A percentile compares a stretch with the other conserved stretches of the same genome.
These are phyloP conservation scores for Aureobasidium subglaciale DNA, from an alignment of 2,329 filamentous ascomycete species.

Conservation along the genomic window DNA sequence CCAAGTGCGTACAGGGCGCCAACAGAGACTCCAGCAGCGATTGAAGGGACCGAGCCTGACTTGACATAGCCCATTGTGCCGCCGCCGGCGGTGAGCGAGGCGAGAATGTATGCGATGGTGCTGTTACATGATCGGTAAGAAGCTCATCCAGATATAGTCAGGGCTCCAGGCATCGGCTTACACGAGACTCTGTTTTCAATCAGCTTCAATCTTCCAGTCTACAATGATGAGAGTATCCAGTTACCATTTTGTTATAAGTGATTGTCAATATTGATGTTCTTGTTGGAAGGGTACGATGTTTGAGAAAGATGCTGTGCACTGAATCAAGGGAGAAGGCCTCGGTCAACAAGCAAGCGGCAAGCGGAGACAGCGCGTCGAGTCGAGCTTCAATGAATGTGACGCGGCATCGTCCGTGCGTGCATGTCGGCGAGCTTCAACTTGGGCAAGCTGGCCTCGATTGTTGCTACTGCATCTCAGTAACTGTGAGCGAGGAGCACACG, in stretches of 20 bases:
- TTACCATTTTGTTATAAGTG: not conserved
- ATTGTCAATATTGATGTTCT: not conserved
- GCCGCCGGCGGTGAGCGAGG: slow-evolving; percentile 74
- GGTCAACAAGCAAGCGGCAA: no score
- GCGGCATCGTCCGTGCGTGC: not conserved
- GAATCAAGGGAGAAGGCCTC: not conserved
- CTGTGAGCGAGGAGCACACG: not conserved
- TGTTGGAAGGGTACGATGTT: no score
- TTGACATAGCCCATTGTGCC: slow-evolving; percentile 80
- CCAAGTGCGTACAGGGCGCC: slow-evolving; percentile 73
- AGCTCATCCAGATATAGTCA: not conserved
- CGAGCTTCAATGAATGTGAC: not conserved
- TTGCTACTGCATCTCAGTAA: not conserved
- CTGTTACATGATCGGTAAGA: not conserved
- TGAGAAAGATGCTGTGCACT: no score
- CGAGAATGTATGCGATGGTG: slow-evolving; percentile 66
- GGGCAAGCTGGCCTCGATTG: slow-evolving; percentile 4
- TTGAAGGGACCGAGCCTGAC: slow-evolving; percentile 78
- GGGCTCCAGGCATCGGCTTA: not conserved
- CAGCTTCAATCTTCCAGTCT: no score
- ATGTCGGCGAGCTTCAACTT: not conserved
- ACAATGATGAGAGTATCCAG: no score
- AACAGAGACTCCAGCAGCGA: slow-evolving; percentile 77
- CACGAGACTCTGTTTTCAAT: slow-evolving; percentile 15
- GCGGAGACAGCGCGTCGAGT: not conserved